Evolutionary conservation across 169 alveolate genomes (phyloP).

Genomic region (Plasmodium fragile): DNA sequence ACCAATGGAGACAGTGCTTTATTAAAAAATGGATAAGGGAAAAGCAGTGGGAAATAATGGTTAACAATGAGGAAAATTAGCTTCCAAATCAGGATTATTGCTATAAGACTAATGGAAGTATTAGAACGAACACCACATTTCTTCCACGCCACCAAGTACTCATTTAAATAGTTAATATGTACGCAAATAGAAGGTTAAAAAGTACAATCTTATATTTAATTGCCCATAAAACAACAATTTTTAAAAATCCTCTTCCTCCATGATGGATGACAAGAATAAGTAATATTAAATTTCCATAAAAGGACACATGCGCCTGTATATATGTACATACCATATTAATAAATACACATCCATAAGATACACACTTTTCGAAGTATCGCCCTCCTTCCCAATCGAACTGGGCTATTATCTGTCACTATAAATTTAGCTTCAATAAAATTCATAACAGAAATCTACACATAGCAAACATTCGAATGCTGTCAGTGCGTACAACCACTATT

Average conservation of each 20-base stretch:
- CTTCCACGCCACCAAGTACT: neutral
- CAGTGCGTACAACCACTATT: neutral
- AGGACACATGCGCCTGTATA: neutral
- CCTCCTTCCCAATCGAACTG: neutral
- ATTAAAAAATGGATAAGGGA: neutral
- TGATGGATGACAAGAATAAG: neutral
- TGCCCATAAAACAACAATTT: neutral
- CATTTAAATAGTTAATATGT: neutral
- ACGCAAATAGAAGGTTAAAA: neutral
- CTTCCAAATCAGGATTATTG: neutral
- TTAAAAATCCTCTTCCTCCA: neutral
- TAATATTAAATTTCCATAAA: neutral
- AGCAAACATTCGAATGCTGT: neutral
- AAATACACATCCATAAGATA: neutral
- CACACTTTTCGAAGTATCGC: neutral
- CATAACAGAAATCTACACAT: neutral
- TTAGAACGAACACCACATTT: neutral
- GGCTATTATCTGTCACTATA: neutral
- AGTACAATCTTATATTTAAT: neutral
- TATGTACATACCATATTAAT: neutral
- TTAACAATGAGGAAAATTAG: neutral
- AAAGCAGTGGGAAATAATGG: constrained; percentile 1
- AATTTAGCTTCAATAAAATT: neutral
- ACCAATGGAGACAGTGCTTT: neutral
- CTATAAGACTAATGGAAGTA: neutral